phyloP scores from a whole-genome alignment of 345 rosid species.

The Acer campestre region DNA sequence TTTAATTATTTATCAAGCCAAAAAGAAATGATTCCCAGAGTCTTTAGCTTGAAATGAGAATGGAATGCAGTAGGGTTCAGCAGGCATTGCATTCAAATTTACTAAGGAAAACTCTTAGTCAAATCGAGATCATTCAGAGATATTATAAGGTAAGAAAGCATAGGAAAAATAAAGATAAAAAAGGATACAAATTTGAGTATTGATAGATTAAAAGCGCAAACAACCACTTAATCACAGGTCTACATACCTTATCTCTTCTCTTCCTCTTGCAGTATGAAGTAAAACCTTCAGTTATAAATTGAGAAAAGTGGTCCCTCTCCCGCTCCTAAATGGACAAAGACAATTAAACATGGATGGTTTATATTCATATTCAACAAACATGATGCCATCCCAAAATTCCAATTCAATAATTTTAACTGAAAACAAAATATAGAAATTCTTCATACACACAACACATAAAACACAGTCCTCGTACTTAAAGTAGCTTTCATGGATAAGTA shows the following conservation, averaged over 20 bases:
- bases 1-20: constrained; percentile 6
- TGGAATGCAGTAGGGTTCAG: not conserved
- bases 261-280: constrained; percentile 94
- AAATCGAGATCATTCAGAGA: not conserved
- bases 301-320: constrained; percentile 98
- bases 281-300: constrained; percentile 93
- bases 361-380: not conserved
- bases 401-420: not conserved
- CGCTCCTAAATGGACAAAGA: constrained; percentile 58
- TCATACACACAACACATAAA: not conserved
- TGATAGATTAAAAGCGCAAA: not conserved
- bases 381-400: not conserved
- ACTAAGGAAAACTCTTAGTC: not conserved
- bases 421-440: not conserved
- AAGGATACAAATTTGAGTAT: not conserved
- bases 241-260: constrained; percentile 89
- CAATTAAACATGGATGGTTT: not conserved
- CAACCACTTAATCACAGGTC: not conserved
- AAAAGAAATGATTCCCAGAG: not conserved
- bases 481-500: not conserved
- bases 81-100: not conserved
- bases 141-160: not conserved
- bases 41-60: not conserved
- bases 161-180: not conserved
- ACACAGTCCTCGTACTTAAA: not conserved